Conservation (phyloP, 225 moss, liverwort and hornwort species). For the Bryum argenteum region DNA sequence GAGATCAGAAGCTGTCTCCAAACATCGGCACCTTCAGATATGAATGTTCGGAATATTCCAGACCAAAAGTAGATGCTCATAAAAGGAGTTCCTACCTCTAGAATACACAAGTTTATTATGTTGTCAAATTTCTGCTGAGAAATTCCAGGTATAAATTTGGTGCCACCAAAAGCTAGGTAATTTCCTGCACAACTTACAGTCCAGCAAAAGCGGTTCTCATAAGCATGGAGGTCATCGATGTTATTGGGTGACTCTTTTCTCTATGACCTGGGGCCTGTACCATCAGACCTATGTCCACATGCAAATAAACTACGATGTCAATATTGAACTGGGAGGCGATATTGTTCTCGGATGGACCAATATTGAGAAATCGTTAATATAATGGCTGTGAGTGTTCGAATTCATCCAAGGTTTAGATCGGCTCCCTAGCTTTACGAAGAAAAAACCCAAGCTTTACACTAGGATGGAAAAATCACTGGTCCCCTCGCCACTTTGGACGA, state of each 20-base stretch:
- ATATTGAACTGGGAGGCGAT: neutral
- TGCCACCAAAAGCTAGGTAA: conserved; percentile 57
- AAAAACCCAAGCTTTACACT: neutral
- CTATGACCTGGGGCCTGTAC: neutral
- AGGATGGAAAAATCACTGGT: neutral
- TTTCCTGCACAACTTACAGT: conserved; percentile 42
- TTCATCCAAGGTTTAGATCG: no score
- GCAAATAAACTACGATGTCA: neutral
- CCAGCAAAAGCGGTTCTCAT: conserved; percentile 8
- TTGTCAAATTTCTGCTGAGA: conserved; percentile 42
- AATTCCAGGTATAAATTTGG: conserved; percentile 63
- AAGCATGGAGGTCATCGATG: conserved; percentile 6
- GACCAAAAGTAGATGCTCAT: neutral
- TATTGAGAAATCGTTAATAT: neutral
- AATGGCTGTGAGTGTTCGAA: neutral
- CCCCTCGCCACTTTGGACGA: neutral
- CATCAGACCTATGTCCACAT: conserved; percentile 3
- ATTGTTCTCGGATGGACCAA: neutral
- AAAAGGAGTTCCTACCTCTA: conserved; percentile 42
- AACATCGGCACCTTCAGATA: neutral
- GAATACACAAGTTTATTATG: conserved; percentile 50
- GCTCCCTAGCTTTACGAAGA: no score
- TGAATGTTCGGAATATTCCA: neutral
- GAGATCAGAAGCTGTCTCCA: neutral
- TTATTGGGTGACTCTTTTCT: conserved; percentile 9